phyloP scores from a whole-genome alignment of 148 eudicot species.

The Beta vulgaris region DNA sequence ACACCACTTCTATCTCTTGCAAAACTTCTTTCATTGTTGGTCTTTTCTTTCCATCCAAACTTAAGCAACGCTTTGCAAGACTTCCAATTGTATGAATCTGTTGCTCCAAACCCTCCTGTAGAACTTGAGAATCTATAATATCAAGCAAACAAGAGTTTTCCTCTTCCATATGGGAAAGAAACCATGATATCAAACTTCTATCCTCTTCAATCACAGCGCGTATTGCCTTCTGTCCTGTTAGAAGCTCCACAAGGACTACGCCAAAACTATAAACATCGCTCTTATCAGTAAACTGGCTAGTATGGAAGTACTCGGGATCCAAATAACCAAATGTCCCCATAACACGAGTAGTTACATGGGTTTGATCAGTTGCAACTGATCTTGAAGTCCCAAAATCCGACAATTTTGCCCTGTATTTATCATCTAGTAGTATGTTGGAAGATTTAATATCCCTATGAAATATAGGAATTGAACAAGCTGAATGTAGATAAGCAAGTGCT shows the following conservation, averaged over 20 bases:
- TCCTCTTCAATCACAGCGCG: slow-evolving; percentile 21
- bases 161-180: slow-evolving; percentile 20
- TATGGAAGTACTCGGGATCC: slow-evolving; percentile 36
- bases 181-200: slow-evolving; percentile 29
- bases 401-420: slow-evolving; percentile 24
- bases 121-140: slow-evolving; percentile 16
- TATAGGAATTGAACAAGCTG: slow-evolving; percentile 19
- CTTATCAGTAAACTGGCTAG: slow-evolving; percentile 31
- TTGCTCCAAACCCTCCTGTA: slow-evolving; percentile 20
- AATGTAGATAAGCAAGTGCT: slow-evolving; percentile 28
- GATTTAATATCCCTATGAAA: slow-evolving; percentile 33
- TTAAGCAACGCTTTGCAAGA: slow-evolving; percentile 28
- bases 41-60: slow-evolving; percentile 29
- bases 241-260: slow-evolving; percentile 33
- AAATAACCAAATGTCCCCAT: slow-evolving; percentile 34
- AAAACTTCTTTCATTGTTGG: slow-evolving; percentile 37
- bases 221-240: slow-evolving; percentile 34
- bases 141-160: slow-evolving; percentile 19
- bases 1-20: slow-evolving; percentile 1
- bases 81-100: slow-evolving; percentile 15
- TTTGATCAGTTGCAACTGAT: slow-evolving; percentile 18
- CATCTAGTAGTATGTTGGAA: slow-evolving; percentile 30
- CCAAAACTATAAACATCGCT: slow-evolving; percentile 39
- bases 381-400: slow-evolving; percentile 30
- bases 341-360: slow-evolving; percentile 29